These are phyloP conservation scores for Colletotrichum navitas DNA, from an alignment of 2,329 filamentous ascomycete genomes.

Conservation along the genomic window DNA sequence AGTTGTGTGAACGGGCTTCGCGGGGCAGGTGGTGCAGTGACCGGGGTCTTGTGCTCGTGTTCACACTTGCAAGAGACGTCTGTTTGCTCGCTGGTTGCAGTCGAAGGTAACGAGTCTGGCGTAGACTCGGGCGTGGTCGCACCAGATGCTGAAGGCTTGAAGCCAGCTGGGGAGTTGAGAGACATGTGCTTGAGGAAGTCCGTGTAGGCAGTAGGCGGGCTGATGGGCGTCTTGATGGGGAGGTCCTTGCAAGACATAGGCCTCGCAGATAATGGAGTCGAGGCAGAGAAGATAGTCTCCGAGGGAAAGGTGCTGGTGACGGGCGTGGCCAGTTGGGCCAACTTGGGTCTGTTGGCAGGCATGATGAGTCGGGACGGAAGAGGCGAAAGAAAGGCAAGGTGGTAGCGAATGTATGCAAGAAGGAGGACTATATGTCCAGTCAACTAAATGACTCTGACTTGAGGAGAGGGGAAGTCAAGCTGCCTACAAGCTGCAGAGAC, in stretches of 20 bases:
- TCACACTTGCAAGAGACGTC: constrained; percentile 71
- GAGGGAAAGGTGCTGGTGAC: constrained; percentile 73
- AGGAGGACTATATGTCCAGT: constrained; percentile 49
- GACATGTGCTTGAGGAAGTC: constrained; percentile 92
- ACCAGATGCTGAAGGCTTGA: constrained; percentile 63
- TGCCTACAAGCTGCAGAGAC: constrained; percentile 54
- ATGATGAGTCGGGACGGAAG: constrained; percentile 55
- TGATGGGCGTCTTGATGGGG: constrained; percentile 89
- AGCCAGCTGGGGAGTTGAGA: constrained; percentile 75
- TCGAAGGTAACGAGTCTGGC: constrained; percentile 54
- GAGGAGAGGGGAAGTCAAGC: constrained; percentile 44
- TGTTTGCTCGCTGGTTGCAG: constrained; percentile 64
- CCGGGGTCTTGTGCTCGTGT: constrained; percentile 58
- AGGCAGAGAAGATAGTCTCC: constrained; percentile 68
- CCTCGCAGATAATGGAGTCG: constrained; percentile 73
- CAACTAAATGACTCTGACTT: constrained; percentile 64
- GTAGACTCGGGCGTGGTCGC: constrained; percentile 61
- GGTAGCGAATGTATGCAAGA: constrained; percentile 37
- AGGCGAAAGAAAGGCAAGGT: constrained; percentile 34
- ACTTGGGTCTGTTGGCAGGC: constrained; percentile 69
- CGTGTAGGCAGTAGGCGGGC: constrained; percentile 88
- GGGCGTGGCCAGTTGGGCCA: constrained; percentile 72
- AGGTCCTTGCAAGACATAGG: constrained; percentile 54
- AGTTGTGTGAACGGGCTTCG: constrained; percentile 65
- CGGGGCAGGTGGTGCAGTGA: constrained; percentile 56